Conservation (phyloP, 2,329 filamentous ascomycete species). For the Aureobasidium vineae region DNA sequence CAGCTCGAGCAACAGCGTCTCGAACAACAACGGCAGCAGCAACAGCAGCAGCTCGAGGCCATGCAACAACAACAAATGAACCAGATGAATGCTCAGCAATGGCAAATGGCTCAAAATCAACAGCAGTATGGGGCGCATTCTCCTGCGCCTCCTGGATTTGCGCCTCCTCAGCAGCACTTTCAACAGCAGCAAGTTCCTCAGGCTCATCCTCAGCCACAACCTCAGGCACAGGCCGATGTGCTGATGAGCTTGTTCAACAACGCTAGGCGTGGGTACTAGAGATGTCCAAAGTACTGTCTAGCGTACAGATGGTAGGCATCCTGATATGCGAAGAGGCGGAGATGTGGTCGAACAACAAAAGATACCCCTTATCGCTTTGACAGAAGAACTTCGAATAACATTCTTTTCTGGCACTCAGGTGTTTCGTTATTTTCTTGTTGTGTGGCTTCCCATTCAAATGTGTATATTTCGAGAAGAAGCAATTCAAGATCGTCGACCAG, state of each 20-base stretch:
- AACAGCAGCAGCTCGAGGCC: background rate
- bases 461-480: too few species aligned
- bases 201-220: background rate
- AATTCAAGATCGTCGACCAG: too few species aligned
- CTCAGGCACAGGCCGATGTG: slow-evolving; percentile 17
- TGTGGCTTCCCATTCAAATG: too few species aligned
- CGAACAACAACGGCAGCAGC: slow-evolving; percentile 4
- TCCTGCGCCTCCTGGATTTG: slow-evolving; percentile 4
- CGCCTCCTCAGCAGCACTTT: background rate
- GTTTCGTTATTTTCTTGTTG: background rate
- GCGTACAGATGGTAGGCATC: too few species aligned
- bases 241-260: slow-evolving; percentile 21
- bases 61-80: slow-evolving; percentile 16
- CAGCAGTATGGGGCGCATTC: background rate
- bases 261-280: slow-evolving; percentile 22
- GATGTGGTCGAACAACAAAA: background rate
- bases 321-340: background rate
- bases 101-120: slow-evolving; percentile 1
- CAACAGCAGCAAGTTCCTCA: slow-evolving; percentile 4
- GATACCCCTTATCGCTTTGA: background rate
- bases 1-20: background rate
- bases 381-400: background rate
- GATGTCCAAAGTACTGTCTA: background rate
- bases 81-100: background rate
- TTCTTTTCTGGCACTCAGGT: background rate